Evolutionary conservation across 176 grass and related monocot species (phyloP), one percentile per base, ranked within the genome.

Genomic region (Metroxylon sagu): DNA sequence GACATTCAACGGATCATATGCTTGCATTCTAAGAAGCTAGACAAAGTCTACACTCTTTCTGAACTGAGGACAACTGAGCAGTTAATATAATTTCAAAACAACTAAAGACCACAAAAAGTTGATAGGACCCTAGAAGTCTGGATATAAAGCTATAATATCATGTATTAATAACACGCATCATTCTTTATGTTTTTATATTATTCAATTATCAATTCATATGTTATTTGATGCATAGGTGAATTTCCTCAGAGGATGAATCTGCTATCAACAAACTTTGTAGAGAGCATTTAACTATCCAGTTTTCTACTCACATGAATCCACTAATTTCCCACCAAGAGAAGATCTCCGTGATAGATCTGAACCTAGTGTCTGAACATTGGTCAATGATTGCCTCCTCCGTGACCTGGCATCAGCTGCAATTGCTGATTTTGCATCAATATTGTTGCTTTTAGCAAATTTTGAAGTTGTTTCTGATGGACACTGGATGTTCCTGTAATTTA

Each of bases 361-460:
- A 18, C 76, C 57, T 16, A 64, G 19, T 48, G 73, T 74, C 19
- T 79, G 77, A 48, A 78, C 23, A 68, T 71, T 79, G 62, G 83
- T 82, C 54, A 90, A 21, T 62, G 91, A 95, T 27, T 95, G 86
- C 27, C 88, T 87, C 77, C 83, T 80, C 31, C 25, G 79, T 58
- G 60, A 76, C 65, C 77, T 82, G 25, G 70, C 7, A 52, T 90
- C 75, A 66, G 50, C 25, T 69, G 49, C 61, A 71, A 78, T 60
- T 51, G 75, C 66, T 18, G 81, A 72, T 26, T 60, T 49, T 23
- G 31, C 70, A 63, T 76, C 67, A 71, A 59, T 54, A 30, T 72
- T 75, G 18, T 16, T 27, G 16, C 26, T 83, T 19, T n/a, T 52
- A 39, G 43, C 30, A 51, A 64, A 29, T 80, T 81, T 80, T 58